Evolutionary conservation across 352 stramenopile genomes (phyloP).

Genomic region (Thalassiosira mediterranea): DNA sequence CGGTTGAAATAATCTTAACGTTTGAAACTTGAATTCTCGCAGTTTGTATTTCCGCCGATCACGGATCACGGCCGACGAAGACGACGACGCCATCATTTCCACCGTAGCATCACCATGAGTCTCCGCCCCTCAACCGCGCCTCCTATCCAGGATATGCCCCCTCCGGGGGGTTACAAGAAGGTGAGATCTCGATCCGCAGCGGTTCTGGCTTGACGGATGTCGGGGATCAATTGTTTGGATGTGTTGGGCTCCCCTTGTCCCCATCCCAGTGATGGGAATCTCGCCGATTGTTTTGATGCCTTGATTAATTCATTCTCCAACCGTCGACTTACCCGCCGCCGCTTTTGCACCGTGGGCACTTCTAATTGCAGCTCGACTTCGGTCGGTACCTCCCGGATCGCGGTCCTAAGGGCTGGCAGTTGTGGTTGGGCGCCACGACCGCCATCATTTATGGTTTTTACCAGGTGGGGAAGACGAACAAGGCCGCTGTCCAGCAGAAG

Average conservation of each 20-base stretch:
- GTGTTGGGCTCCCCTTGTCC: too few relatives aligned
- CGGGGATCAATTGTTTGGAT: background rate
- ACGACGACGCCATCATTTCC: too few relatives aligned
- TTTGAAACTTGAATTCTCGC: too few relatives aligned
- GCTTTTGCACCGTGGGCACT: background rate
- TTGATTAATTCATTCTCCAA: background rate
- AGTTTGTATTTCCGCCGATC: too few relatives aligned
- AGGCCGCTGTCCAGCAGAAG: conserved; percentile 64
- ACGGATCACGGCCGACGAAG: too few relatives aligned
- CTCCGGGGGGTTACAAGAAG: conserved; percentile 77
- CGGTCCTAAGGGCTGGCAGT: conserved; percentile 76
- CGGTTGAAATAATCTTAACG: too few relatives aligned
- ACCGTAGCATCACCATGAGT: too few relatives aligned
- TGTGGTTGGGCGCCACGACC: conserved; percentile 66
- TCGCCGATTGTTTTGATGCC: conserved; percentile 1
- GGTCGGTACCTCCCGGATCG: conserved; percentile 55
- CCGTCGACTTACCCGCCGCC: background rate
- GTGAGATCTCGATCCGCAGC: conserved; percentile 55
- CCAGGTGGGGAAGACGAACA: conserved; percentile 74
- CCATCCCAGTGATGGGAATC: too few relatives aligned
- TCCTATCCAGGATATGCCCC: conserved; percentile 81
- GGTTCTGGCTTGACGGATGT: background rate
- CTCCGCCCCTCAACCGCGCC: conserved; percentile 61
- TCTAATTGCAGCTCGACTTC: conserved; percentile 43
- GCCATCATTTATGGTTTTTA: conserved; percentile 80